Base-by-base conservation (phyloP, 257 asterid genomes). In the Gentiana dahurica region DNA sequence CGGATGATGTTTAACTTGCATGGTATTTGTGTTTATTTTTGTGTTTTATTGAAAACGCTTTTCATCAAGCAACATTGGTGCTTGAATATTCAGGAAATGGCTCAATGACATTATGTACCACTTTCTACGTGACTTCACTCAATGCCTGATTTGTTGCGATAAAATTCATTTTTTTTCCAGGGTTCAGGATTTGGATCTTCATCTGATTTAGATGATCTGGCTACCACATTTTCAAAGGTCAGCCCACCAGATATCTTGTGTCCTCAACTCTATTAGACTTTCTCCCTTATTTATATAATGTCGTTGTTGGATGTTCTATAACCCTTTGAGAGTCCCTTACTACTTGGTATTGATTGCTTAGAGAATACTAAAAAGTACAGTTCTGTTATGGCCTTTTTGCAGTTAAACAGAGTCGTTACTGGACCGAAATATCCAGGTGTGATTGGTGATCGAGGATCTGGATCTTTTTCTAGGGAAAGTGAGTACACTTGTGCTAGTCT, bases 391-490 rank as follows among this genome's bases (percentile, higher is more conserved):
- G 3, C 36, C 61, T 64, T 51, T 66, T 52, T 68, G 64, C 82
- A 87, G 98, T 65, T 91, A 77, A 91, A 91, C 80, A 88, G 79
- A 79, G 84, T 57, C 58, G 95, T 91, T 55, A 60, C 85, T 47
- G 98, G 94, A 53, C 95, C 97, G 55, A 80, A 89, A 68, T 89
- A 85, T 85, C 95, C 88, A 44, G 97, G 97, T 48, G 90, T 91
- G 69, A 85, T 87, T 70, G 98, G 98, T 54, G 96, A 91, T 64
- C 84, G 98, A 55, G 96, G 95, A 70, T 90, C 97, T 60, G 95
- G 97, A 70, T 86, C 97, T 52, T 84, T 90, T 80, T 91, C 98
- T 34, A 85, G 98, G 77, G 97, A 81, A 79, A 91, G 98, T 91
- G 81, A 72, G 98, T 75, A 51, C 62, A 47, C 36, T 52, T 35